phyloP scores from a whole-genome alignment of 805 yeast genomes.

The Candida dajiaensis region DNA sequence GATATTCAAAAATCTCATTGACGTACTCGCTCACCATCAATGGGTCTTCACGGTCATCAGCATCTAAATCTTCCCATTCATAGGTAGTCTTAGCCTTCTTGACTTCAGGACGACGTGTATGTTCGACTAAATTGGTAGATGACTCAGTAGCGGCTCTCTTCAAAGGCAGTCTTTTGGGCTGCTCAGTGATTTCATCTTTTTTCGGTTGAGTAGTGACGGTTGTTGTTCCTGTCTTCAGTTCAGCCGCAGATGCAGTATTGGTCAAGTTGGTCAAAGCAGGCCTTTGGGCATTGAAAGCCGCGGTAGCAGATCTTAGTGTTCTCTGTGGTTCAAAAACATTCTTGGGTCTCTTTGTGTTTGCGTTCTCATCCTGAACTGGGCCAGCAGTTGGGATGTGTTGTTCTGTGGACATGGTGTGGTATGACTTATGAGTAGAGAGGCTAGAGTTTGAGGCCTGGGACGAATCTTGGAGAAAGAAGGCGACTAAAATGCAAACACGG shows the following conservation, averaged over 20 bases:
- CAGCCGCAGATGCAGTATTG: constrained; percentile 20
- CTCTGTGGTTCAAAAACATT: background rate
- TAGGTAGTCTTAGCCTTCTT: constrained; percentile 14
- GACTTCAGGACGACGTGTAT: background rate
- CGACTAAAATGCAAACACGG: background rate
- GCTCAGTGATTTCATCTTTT: constrained; percentile 1
- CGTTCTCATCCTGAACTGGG: constrained; percentile 19
- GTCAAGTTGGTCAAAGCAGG: constrained; percentile 23
- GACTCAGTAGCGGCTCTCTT: constrained; percentile 55
- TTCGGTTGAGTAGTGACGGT: constrained; percentile 1
- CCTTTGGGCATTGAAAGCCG: constrained; percentile 10
- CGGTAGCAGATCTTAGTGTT: background rate
- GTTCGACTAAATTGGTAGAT: constrained; percentile 25
- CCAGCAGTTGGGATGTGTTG: constrained; percentile 3
- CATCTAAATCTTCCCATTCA: constrained; percentile 50
- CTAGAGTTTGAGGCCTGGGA: too few relatives aligned
- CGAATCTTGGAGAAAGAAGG: too few relatives aligned
- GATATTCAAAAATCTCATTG: constrained; percentile 73
- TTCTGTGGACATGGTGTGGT: constrained; percentile 10
- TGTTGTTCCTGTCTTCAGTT: background rate
- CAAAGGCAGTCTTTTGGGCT: constrained; percentile 23
- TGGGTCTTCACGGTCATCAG: constrained; percentile 68
- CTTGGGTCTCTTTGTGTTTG: constrained; percentile 11
- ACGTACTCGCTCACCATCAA: constrained; percentile 88
- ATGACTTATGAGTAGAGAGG: background rate